These are phyloP conservation scores for Rhizopogon rudus DNA, from an alignment of 768 basidiomycete species.

Conservation along the genomic window DNA sequence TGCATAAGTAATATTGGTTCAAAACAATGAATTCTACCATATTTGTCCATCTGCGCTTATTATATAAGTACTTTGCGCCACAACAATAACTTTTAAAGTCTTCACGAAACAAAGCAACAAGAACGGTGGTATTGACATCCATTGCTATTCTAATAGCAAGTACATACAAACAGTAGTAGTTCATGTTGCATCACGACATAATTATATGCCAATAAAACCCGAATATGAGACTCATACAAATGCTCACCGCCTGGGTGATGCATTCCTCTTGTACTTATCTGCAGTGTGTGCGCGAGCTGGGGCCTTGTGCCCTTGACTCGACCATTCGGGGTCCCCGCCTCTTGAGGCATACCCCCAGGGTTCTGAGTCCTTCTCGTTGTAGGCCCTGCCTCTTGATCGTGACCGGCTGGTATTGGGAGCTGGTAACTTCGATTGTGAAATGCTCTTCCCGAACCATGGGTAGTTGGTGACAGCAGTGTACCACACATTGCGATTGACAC, in stretches of 20 bases:
- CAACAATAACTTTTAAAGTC: too few species aligned
- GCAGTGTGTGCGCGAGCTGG: constrained; percentile 23
- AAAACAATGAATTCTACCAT: background rate
- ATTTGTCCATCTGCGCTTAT: background rate
- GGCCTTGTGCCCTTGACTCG: constrained; percentile 14
- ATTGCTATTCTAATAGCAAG: constrained; percentile 4
- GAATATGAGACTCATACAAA: constrained; percentile 6
- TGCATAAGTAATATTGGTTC: background rate
- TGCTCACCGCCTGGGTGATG: constrained; percentile 41
- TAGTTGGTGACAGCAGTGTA: constrained; percentile 62
- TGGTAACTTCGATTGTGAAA: constrained; percentile 34
- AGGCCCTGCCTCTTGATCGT: constrained; percentile 27
- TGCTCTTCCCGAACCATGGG: constrained; percentile 60
- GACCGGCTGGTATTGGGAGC: constrained; percentile 34
- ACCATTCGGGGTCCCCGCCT: constrained; percentile 14
- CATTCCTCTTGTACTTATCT: constrained; percentile 36
- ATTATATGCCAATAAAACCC: constrained; percentile 3
- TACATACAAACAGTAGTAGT: constrained; percentile 11
- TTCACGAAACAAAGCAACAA: background rate
- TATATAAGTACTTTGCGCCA: too few species aligned
- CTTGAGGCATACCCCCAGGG: constrained; percentile 10
- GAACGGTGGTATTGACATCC: background rate
- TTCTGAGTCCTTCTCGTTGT: constrained; percentile 21
- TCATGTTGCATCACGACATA: constrained; percentile 1
- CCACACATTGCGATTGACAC: constrained; percentile 55